Conservation (phyloP, 2,329 filamentous ascomycete species). For the Thielaviopsis musarum region DNA sequence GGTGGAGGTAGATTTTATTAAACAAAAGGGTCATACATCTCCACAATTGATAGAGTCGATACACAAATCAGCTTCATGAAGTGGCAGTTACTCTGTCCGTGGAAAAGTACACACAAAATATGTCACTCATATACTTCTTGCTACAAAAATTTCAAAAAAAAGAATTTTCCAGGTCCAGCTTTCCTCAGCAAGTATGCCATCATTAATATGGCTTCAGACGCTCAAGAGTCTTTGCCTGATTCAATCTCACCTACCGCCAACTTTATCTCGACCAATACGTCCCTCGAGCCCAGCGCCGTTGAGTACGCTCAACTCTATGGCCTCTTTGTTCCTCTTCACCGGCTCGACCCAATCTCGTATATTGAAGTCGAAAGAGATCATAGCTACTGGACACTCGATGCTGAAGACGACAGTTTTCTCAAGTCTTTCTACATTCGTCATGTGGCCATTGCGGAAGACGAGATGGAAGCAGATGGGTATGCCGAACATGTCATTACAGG, state of each 20-base stretch:
- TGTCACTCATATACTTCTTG: background rate
- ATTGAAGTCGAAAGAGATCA: conserved; percentile 1
- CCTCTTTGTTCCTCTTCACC: conserved; percentile 4
- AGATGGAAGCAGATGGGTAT: background rate
- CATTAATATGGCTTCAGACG: background rate
- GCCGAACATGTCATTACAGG: conserved; percentile 1
- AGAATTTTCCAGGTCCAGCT: background rate
- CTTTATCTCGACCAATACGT: background rate
- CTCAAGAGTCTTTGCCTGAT: background rate
- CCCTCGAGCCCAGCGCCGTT: conserved; percentile 15
- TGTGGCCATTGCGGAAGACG: background rate
- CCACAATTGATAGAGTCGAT: background rate
- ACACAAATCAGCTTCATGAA: background rate
- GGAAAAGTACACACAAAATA: background rate
- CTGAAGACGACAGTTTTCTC: conserved; percentile 4
- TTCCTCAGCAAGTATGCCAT: background rate
- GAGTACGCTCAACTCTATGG: conserved; percentile 13
- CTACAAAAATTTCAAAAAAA: background rate
- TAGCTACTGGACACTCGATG: background rate
- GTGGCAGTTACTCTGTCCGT: background rate
- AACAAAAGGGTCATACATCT: background rate
- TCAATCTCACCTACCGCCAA: background rate
- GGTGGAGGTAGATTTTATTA: background rate
- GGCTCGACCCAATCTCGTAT: background rate
- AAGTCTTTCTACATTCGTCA: background rate